phyloP scores from a whole-genome alignment of 192 early-diverging fungal species.

The Coemansia biformis region DNA sequence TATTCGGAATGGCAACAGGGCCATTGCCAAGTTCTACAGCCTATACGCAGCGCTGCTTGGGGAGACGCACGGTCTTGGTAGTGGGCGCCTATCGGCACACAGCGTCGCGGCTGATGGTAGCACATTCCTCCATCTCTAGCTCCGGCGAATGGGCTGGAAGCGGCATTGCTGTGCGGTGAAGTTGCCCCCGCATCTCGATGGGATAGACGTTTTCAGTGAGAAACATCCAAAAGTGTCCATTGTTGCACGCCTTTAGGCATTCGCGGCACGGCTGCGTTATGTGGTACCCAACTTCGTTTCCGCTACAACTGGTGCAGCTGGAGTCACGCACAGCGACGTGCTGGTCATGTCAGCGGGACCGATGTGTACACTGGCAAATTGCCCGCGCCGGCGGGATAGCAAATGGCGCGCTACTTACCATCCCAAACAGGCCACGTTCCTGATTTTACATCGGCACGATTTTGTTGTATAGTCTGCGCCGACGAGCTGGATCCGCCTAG shows the following conservation, averaged over 20 bases:
- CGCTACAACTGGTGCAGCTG: too few species aligned
- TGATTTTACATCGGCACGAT: constrained; percentile 66
- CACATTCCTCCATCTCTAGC: constrained; percentile 27
- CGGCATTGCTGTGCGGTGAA: constrained; percentile 5
- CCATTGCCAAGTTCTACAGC: too few species aligned
- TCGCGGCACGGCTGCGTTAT: constrained; percentile 78
- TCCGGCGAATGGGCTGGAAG: constrained; percentile 23
- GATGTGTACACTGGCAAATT: too few species aligned
- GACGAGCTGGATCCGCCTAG: constrained; percentile 59
- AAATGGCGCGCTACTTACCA: constrained; percentile 46
- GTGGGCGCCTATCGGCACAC: constrained; percentile 35
- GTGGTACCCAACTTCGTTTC: constrained; percentile 74
- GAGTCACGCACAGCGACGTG: too few species aligned
- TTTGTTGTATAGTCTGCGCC: constrained; percentile 65
- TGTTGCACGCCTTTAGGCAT: constrained; percentile 89
- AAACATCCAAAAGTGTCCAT: constrained; percentile 99
- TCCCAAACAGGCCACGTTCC: constrained; percentile 63
- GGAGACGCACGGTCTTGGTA: too few species aligned
- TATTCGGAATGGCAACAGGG: too few species aligned
- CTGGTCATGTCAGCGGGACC: too few species aligned
- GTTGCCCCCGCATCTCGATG: constrained; percentile 28
- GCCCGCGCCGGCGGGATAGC: too few species aligned
- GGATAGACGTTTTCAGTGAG: constrained; percentile 66
- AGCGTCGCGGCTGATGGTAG: constrained; percentile 19
- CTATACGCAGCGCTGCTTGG: too few species aligned